Evolutionary conservation across 2,329 filamentous ascomycete genomes (phyloP), one percentile per base, ranked within the genome.

Genomic region (Pezicula radicicola): DNA sequence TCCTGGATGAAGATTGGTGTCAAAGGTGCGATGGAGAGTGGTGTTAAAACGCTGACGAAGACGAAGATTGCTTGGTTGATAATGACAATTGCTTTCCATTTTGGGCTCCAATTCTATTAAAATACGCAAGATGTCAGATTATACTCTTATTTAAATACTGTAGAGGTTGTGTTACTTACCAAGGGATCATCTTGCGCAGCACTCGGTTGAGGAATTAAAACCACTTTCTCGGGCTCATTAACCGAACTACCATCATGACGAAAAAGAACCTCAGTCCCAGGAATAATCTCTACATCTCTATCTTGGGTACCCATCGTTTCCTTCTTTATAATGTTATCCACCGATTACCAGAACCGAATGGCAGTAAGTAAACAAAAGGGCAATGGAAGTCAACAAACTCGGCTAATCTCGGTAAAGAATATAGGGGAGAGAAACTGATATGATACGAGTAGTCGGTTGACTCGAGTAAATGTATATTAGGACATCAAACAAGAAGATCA

Each of bases 1-100:
- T 69, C 63, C 43, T 56, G 53, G 49, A 67, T 64, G 57, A 70
- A 68, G 42, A 70, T 63, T 40, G 63, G 56, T 7, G 68, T 67
- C 53, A 71, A 54, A 12, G 68, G 68, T 44, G 68, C 59, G 49
- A 70, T 68, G 43, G 67, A 64, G 33, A 70, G 61, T 9, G 67
- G 64, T 36, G 67, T 68, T 53, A 70, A 52, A 56, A 70, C 66
- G 57, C 60, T 64, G 53, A 67, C 61, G 56, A 69, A 68, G 36
- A 68, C 64, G 54, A 69, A 68, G 47, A 68, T 43, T 45, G 60
- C 64, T 57, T 68, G 63, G 55, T 68, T 68, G 48, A 63, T 46
- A 51, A 71, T 61, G 9, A 68, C 54, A 43, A 60, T 60, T 15
- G 58, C 43, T 47, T 70, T 70, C 66, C 64, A 68, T 37, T 39